A percentile compares a stretch with the other conserved stretches of the same genome.
These are phyloP conservation scores for Tetrapisispora pingtungensis DNA, from an alignment of 805 yeast genomes.

Conservation along the genomic window DNA sequence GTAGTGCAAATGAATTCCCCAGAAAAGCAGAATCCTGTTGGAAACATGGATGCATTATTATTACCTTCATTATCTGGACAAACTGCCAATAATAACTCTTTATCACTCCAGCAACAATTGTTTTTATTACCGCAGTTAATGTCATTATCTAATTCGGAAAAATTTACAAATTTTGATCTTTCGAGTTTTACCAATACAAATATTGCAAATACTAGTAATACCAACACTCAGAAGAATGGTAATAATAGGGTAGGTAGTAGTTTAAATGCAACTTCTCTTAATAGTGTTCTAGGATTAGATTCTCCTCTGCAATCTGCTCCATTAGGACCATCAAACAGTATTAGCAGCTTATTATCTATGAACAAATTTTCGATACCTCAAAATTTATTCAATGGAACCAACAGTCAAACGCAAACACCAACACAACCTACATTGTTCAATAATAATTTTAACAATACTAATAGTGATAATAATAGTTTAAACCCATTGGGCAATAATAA, in stretches of 20 bases:
- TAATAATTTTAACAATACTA: background rate
- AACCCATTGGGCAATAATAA: background rate
- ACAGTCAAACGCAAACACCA: background rate
- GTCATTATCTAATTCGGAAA: slow-evolving; percentile 5
- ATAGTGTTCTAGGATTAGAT: background rate
- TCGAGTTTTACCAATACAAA: background rate
- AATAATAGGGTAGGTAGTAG: background rate
- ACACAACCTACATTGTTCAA: background rate
- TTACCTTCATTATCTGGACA: slow-evolving; percentile 19
- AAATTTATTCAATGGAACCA: background rate
- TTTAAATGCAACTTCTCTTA: background rate
- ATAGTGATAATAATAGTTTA: background rate
- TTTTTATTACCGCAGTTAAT: slow-evolving; percentile 12
- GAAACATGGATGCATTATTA: slow-evolving; percentile 14
- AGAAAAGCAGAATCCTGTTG: slow-evolving; percentile 2
- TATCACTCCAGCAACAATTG: slow-evolving; percentile 13
- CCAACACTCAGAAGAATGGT: background rate
- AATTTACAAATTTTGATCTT: slow-evolving; percentile 1
- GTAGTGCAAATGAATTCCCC: slow-evolving; percentile 4
- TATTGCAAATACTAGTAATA: background rate
- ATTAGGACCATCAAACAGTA: slow-evolving; percentile 1
- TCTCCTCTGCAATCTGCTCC: slow-evolving; percentile 3
- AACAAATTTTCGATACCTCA: slow-evolving; percentile 2
- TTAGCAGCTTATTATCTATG: slow-evolving; percentile 4
- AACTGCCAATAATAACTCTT: slow-evolving; percentile 11